Percentiles rank a stretch among this genome's conserved stretches.
These are phyloP conservation scores for Phylloboletellus chloephorus DNA, from an alignment of 1,284 basidiomycete species.

Conservation along the genomic window DNA sequence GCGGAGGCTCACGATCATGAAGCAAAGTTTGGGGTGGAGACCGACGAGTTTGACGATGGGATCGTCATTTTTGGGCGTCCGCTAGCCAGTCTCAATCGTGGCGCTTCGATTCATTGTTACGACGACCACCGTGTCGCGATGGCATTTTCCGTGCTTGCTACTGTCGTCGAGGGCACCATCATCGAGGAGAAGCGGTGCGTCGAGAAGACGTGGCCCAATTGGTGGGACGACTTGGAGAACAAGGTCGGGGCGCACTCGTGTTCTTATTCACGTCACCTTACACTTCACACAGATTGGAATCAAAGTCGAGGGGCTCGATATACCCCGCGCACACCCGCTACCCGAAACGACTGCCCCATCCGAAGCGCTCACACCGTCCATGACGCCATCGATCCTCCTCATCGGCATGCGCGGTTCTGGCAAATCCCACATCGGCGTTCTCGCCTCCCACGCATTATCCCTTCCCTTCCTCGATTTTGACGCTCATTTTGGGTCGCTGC, in stretches of 20 bases:
- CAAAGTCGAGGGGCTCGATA: conserved; percentile 78
- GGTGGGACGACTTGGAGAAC: conserved; percentile 97
- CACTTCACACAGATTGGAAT: conserved; percentile 72
- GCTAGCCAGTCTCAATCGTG: conserved; percentile 55
- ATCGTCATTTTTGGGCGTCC: conserved; percentile 85
- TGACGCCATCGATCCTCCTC: conserved; percentile 55
- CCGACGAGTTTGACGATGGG: conserved; percentile 89
- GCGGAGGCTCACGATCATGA: conserved; percentile 8
- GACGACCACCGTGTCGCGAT: conserved; percentile 99
- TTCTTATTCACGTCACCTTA: neutral
- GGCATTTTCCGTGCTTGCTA: conserved; percentile 90
- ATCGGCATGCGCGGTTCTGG: conserved; percentile 98
- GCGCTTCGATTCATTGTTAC: conserved; percentile 87
- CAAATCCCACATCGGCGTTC: conserved; percentile 84
- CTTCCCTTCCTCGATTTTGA: conserved; percentile 91
- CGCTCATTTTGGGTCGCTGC: conserved; percentile 65
- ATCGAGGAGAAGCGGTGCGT: conserved; percentile 97
- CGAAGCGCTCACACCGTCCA: conserved; percentile 20
- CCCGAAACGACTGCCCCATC: conserved; percentile 30
- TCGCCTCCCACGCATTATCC: conserved; percentile 70
- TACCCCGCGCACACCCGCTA: conserved; percentile 41
- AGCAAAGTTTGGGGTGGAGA: conserved; percentile 95
- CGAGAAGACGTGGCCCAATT: conserved; percentile 99
- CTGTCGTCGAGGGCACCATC: conserved; percentile 69
- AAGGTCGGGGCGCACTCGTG: conserved; percentile 50